A percentile compares a stretch with the other conserved stretches of the same genome.
Evolutionary conservation across 2,329 filamentous ascomycete genomes (phyloP).

Genomic region (Pseudopithomyces maydicus): DNA sequence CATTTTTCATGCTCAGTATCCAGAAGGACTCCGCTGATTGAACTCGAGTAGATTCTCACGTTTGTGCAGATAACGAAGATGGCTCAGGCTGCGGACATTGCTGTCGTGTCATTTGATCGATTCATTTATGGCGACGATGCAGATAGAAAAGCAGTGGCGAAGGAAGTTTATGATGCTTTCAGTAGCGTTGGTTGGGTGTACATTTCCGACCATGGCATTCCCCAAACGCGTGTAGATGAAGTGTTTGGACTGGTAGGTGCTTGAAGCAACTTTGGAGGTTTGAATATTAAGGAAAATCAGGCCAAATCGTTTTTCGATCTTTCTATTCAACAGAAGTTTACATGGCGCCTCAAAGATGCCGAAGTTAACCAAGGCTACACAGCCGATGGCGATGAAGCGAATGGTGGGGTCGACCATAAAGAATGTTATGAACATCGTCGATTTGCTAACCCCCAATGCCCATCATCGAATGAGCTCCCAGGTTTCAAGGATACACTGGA

Average conservation of each 20-base stretch:
- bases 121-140: constrained; percentile 28
- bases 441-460: constrained; percentile 26
- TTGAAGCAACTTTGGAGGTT: neutral
- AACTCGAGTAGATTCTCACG: neutral
- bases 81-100: constrained; percentile 25
- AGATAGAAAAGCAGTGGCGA: constrained; percentile 26
- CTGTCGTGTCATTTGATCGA: constrained; percentile 29
- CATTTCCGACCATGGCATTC: constrained; percentile 48
- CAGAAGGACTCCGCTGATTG: neutral
- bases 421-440: constrained; percentile 31
- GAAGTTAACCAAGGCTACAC: constrained; percentile 48
- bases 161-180: constrained; percentile 45
- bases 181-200: constrained; percentile 50
- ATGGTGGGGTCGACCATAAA: constrained; percentile 37
- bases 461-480: constrained; percentile 23
- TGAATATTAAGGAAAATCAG: constrained; percentile 10
- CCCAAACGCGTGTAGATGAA: constrained; percentile 37
- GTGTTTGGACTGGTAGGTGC: constrained; percentile 32
- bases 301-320: constrained; percentile 44
- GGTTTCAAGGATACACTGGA: constrained; percentile 30
- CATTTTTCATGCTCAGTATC: too few species aligned
- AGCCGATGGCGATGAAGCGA: constrained; percentile 40
- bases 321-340: constrained; percentile 36
- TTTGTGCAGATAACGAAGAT: neutral
- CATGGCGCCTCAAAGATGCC: constrained; percentile 44